A percentile compares a stretch with the other conserved stretches of the same genome.
Conservation (phyloP, 495 filamentous ascomycete species). For the Penicillium mononematosum region DNA sequence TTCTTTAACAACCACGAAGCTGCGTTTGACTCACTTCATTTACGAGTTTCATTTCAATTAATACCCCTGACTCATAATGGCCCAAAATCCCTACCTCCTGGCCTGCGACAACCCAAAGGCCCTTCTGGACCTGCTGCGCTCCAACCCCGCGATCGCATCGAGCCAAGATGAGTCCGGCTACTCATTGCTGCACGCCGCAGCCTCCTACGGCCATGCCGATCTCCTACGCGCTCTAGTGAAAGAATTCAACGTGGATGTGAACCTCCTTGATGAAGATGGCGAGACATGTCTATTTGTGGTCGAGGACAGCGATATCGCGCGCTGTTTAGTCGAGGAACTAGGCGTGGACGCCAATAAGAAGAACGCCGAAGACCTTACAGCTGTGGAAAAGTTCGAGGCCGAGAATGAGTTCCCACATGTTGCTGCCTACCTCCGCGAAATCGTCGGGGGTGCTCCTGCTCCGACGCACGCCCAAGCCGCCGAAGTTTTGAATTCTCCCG, state of each 20-base stretch:
- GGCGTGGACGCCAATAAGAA: constrained; percentile 60
- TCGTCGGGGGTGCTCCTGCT: constrained; percentile 36
- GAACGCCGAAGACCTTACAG: constrained; percentile 67
- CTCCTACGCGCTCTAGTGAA: constrained; percentile 76
- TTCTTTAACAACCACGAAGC: neutral
- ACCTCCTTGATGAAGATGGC: constrained; percentile 81
- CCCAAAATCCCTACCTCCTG: constrained; percentile 71
- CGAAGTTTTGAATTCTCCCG: constrained; percentile 40
- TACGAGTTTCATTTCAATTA: neutral
- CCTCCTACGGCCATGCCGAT: constrained; percentile 82
- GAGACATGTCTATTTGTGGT: constrained; percentile 88
- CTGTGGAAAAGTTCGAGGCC: constrained; percentile 65
- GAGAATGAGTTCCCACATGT: constrained; percentile 71
- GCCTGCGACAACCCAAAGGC: constrained; percentile 70
- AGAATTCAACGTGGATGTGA: constrained; percentile 72
- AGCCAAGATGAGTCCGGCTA: constrained; percentile 81
- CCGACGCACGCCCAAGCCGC: constrained; percentile 22
- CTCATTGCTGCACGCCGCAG: constrained; percentile 86
- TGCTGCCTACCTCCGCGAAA: constrained; percentile 60
- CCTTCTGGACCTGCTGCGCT: constrained; percentile 64
- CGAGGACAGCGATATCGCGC: constrained; percentile 74
- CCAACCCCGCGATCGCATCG: constrained; percentile 64
- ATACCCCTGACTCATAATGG: constrained; percentile 36
- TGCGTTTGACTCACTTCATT: neutral
- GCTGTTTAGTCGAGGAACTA: constrained; percentile 76